Conservation (phyloP, 2,329 filamentous ascomycete species). For the Phyllosticta paracitricarpa region DNA sequence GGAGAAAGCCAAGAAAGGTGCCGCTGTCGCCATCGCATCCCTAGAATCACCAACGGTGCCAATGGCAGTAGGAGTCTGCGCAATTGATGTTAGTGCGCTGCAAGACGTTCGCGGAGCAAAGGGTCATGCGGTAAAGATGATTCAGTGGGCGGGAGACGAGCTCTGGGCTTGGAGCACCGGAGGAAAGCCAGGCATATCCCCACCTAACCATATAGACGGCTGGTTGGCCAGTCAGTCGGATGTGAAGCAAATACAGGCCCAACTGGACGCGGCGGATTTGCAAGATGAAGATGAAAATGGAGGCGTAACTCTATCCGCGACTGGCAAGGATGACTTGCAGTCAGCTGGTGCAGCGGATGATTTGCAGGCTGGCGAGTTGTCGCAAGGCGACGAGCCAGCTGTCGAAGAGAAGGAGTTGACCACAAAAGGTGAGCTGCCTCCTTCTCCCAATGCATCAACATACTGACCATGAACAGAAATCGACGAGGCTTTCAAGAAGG, state of each 20-base stretch:
- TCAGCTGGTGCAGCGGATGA: conserved; percentile 23
- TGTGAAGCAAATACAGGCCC: conserved; percentile 27
- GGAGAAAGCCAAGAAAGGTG: conserved; percentile 45
- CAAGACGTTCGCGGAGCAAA: conserved; percentile 49
- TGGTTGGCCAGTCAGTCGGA: conserved; percentile 31
- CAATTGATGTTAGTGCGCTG: conserved; percentile 50
- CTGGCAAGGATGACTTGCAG: conserved; percentile 20
- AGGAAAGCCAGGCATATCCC: conserved; percentile 41
- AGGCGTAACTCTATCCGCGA: conserved; percentile 33
- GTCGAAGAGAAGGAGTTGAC: conserved; percentile 42
- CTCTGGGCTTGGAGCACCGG: conserved; percentile 53
- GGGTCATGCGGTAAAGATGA: conserved; percentile 53
- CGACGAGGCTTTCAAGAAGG: conserved; percentile 54
- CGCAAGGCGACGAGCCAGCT: conserved; percentile 22
- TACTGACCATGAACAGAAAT: conserved; percentile 42
- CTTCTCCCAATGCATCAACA: not conserved
- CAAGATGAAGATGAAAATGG: conserved; percentile 36
- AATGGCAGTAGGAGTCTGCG: conserved; percentile 53
- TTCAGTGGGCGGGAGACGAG: conserved; percentile 62
- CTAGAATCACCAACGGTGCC: conserved; percentile 51
- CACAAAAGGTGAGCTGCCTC: conserved; percentile 39
- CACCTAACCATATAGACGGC: conserved; percentile 44
- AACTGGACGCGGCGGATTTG: conserved; percentile 31
- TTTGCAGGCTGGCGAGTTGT: conserved; percentile 25
- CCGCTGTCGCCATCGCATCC: conserved; percentile 54